Percentiles rank a stretch among this genome's conserved stretches.
phyloP scores from a whole-genome alignment of 225 moss, liverwort and hornwort genomes.

The Antitrichia curtipendula region DNA sequence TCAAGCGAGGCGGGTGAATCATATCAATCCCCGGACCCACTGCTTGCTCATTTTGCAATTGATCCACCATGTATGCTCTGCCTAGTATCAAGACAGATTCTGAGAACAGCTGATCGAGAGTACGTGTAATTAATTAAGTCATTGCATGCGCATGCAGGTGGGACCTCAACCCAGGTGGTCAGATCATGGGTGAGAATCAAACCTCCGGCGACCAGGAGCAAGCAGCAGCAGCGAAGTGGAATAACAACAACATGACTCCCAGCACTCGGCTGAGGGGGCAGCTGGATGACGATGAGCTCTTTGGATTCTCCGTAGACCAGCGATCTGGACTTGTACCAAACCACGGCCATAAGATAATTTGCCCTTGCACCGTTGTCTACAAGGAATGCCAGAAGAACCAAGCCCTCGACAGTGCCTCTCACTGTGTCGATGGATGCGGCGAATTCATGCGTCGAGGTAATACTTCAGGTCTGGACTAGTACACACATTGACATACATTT shows the following conservation, averaged over 20 bases:
- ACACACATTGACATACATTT: background rate
- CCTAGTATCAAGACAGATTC: background rate
- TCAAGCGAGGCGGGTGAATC: constrained; percentile 11
- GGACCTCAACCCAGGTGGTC: constrained; percentile 18
- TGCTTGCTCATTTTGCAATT: background rate
- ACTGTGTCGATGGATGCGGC: constrained; percentile 28
- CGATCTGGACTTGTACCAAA: constrained; percentile 1
- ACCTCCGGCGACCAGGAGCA: constrained; percentile 10
- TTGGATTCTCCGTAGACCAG: constrained; percentile 14
- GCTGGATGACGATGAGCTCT: constrained; percentile 14
- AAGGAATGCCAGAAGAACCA: constrained; percentile 36
- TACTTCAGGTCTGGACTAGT: background rate
- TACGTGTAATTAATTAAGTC: background rate
- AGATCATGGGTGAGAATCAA: constrained; percentile 19
- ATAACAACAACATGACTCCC: background rate
- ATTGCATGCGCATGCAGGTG: background rate
- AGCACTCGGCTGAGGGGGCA: constrained; percentile 9
- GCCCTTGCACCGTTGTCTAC: background rate
- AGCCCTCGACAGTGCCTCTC: constrained; percentile 17
- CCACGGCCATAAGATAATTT: background rate
- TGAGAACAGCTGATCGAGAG: background rate
- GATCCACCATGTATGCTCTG: background rate
- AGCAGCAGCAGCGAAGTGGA: constrained; percentile 8
- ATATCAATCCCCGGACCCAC: background rate
- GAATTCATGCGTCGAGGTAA: constrained; percentile 26